Evolutionary conservation across 169 alveolate species (phyloP).

Genomic region (Eimeria brunetti): DNA sequence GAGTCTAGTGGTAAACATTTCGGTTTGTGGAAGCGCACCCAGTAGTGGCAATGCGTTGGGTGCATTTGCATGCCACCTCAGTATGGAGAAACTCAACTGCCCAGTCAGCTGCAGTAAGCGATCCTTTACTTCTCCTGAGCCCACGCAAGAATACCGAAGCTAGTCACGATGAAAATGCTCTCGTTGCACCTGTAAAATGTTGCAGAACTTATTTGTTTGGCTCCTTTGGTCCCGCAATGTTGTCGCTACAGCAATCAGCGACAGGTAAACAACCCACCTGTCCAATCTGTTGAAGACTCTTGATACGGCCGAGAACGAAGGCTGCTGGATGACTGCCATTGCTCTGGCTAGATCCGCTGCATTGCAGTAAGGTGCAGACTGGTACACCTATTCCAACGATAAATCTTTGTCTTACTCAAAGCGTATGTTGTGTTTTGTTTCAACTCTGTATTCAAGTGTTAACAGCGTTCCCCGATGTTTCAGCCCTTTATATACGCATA

Average conservation of each 20-base stretch:
- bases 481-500: background rate
- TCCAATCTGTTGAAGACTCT: conserved; percentile 52
- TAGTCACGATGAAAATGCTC: background rate
- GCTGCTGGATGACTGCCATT: conserved; percentile 70
- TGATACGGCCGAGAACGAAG: conserved; percentile 39
- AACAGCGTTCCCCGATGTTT: background rate
- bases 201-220: background rate
- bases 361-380: background rate
- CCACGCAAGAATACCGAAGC: background rate
- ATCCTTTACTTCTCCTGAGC: conserved; percentile 37
- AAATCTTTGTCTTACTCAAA: background rate
- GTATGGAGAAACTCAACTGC: conserved; percentile 70
- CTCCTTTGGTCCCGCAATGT: background rate
- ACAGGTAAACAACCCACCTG: conserved; percentile 12
- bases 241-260: background rate
- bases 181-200: background rate
- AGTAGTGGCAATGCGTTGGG: background rate
- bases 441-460: background rate
- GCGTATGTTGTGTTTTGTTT: background rate
- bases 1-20: background rate
- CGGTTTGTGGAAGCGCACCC: conserved; percentile 7
- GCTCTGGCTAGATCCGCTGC: conserved; percentile 65
- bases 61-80: conserved; percentile 65
- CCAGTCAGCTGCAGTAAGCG: conserved; percentile 58
- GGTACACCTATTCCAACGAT: background rate